A percentile compares a stretch with the other conserved stretches of the same genome.
Conservation (phyloP, 2,329 filamentous ascomycete genomes). For the Fusarium tuaranense region DNA sequence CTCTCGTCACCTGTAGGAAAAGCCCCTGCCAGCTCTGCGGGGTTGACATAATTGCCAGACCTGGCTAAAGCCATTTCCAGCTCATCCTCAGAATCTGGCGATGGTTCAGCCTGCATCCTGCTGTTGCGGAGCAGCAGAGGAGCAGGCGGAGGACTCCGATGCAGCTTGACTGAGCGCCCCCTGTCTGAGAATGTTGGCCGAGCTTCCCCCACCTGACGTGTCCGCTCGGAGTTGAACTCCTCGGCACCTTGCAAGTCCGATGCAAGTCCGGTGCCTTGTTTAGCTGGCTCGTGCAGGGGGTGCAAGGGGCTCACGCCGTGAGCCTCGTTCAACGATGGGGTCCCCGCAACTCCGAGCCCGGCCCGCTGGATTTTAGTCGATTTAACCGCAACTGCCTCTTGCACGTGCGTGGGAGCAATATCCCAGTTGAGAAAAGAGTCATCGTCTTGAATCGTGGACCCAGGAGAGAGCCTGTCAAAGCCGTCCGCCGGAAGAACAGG, state of each 20-base stretch:
- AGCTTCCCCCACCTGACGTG: slow-evolving; percentile 69
- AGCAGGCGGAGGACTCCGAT: slow-evolving; percentile 67
- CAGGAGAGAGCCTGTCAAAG: slow-evolving; percentile 46
- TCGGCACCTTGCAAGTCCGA: slow-evolving; percentile 25
- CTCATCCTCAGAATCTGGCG: slow-evolving; percentile 64
- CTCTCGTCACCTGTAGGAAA: slow-evolving; percentile 49
- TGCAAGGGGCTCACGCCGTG: slow-evolving; percentile 49
- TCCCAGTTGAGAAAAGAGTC: slow-evolving; percentile 61
- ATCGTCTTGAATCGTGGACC: slow-evolving; percentile 52
- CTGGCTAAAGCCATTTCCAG: slow-evolving; percentile 48
- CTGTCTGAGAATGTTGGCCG: slow-evolving; percentile 70
- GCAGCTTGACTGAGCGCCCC: slow-evolving; percentile 56
- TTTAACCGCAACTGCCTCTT: slow-evolving; percentile 54
- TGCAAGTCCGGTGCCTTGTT: slow-evolving; percentile 22
- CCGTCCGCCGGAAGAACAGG: slow-evolving; percentile 59
- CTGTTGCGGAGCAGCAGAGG: slow-evolving; percentile 63
- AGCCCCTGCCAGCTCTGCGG: background rate
- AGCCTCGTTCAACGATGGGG: slow-evolving; percentile 41
- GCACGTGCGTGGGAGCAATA: slow-evolving; percentile 59
- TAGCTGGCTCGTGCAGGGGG: slow-evolving; percentile 57
- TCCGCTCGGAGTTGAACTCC: slow-evolving; percentile 49
- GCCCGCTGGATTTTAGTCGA: slow-evolving; percentile 28
- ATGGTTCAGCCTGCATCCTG: slow-evolving; percentile 61
- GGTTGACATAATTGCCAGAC: background rate
- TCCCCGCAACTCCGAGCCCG: slow-evolving; percentile 30